phyloP scores from a whole-genome alignment of 805 yeast species.

The Yarrowia osloensis region DNA sequence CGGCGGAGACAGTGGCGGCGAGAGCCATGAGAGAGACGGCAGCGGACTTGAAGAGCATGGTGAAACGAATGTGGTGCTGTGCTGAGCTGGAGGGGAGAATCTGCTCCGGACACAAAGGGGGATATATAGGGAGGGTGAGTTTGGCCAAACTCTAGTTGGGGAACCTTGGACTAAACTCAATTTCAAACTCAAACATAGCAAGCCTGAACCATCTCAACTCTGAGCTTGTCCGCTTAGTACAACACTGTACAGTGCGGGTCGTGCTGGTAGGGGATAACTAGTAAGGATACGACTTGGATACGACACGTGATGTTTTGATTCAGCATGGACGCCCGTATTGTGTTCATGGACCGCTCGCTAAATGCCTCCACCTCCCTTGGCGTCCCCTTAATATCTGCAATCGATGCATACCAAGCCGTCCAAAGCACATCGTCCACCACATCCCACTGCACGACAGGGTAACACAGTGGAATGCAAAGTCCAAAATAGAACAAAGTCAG shows the following conservation, averaged over 20 bases:
- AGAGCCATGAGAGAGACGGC: conserved; percentile 19
- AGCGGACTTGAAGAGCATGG: conserved; percentile 18
- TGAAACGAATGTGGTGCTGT: conserved; percentile 20
- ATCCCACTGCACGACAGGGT: background rate
- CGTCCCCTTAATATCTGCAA: conserved; percentile 11
- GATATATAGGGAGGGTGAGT: conserved; percentile 8
- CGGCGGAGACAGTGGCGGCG: conserved; percentile 20
- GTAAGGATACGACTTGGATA: too few species aligned
- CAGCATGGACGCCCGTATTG: too few species aligned
- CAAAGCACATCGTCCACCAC: background rate
- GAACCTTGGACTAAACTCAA: background rate
- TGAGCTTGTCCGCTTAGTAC: background rate
- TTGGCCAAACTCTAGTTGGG: background rate
- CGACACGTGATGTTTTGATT: background rate
- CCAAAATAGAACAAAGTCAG: conserved; percentile 19
- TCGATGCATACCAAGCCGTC: conserved; percentile 9
- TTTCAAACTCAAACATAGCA: background rate
- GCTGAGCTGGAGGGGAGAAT: background rate
- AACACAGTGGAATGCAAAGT: conserved; percentile 9
- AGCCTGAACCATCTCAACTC: conserved; percentile 3
- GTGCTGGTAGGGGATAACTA: background rate
- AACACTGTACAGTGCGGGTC: background rate
- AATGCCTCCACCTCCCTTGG: too few species aligned
- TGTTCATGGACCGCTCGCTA: too few species aligned
- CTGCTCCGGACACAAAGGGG: background rate